Base-by-base conservation (phyloP, 1,284 basidiomycete species). In the Tausonia pullulans region DNA sequence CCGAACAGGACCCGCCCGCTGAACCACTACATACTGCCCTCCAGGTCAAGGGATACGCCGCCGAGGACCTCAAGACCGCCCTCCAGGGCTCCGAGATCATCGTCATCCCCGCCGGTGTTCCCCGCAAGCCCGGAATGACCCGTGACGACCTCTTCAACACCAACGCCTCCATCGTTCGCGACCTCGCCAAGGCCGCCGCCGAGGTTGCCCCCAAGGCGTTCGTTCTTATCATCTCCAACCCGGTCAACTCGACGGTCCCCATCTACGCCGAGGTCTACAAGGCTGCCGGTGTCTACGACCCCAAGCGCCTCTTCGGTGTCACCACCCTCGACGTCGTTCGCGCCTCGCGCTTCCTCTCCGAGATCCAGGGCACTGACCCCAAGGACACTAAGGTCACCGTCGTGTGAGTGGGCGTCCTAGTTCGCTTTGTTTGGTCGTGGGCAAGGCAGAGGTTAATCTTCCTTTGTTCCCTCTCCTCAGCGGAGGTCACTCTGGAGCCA, bases 251-350 rank as follows among this genome's bases (percentile, higher is more conserved):
- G 59, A 98, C 95, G 53, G 96, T 98, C 60, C 96, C 95, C 67
- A 92, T 99, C 74, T 91, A 93, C 61, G 91, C 86, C 58, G 93
- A 98, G 78, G 87, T 95, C 53, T 84, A 94, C 81, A 97, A 96
- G 84, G 87, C 91, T 78, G 83, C 87, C 71, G 87, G 86, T 60
- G 87, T 91, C 60, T 98, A 89, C 75, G 86, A 98, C 77, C 87
- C 92, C 69, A 94, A 88, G 81, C 91, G 91, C 71, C 76, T 98
- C 69, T 98, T 98, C 74, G 96, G 95, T 83, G 92, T 98, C 61
- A 98, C 96, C 67, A 98, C 96, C 49, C 84, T 99, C 68, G 95
- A 99, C 77, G 93, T 98, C 69, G 91, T 98, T 72, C 93, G 96
- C 72, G 86, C 96, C 44, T 93, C 92, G 14, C 94, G 92, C 64